Conservation (phyloP, 2,329 filamentous ascomycete species). For the Massarina eburnea region DNA sequence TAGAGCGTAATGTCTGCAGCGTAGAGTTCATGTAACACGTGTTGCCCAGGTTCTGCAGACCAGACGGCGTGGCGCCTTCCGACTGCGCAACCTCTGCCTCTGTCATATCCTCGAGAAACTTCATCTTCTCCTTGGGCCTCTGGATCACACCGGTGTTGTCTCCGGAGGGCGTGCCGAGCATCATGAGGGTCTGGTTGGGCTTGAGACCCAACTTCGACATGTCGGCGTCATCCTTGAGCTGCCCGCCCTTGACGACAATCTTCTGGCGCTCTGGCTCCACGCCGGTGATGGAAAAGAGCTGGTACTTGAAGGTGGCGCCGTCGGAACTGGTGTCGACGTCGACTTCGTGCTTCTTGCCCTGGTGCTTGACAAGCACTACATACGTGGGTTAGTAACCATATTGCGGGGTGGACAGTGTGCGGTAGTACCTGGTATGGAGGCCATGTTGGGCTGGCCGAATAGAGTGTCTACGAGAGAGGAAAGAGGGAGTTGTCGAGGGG, state of each 20-base stretch:
- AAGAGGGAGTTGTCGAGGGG: slow-evolving; percentile 10
- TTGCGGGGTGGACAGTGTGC: not conserved
- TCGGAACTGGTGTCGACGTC: slow-evolving; percentile 82
- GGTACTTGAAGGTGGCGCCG: slow-evolving; percentile 93
- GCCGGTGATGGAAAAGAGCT: slow-evolving; percentile 91
- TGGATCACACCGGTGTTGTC: slow-evolving; percentile 63
- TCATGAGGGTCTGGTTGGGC: slow-evolving; percentile 84
- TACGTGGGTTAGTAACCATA: slow-evolving; percentile 23
- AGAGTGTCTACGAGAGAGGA: slow-evolving; percentile 2
- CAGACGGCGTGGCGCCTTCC: slow-evolving; percentile 82
- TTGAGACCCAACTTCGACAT: slow-evolving; percentile 84
- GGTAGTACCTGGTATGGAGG: slow-evolving; percentile 38
- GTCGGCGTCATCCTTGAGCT: slow-evolving; percentile 92
- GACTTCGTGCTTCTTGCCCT: slow-evolving; percentile 92
- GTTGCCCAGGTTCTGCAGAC: slow-evolving; percentile 89
- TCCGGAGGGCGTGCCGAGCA: slow-evolving; percentile 87
- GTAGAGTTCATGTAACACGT: slow-evolving; percentile 99
- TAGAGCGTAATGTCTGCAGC: slow-evolving; percentile 82
- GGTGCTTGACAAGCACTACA: slow-evolving; percentile 87
- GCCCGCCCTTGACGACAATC: slow-evolving; percentile 88
- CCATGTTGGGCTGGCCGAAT: slow-evolving; percentile 28
- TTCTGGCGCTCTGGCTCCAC: slow-evolving; percentile 97
- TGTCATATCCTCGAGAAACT: slow-evolving; percentile 97
- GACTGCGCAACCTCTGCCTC: slow-evolving; percentile 85
- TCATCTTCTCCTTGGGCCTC: slow-evolving; percentile 74